Evolutionary conservation across 23 red algal genomes (phyloP).

Genomic region (Gracilariopsis chorda): DNA sequence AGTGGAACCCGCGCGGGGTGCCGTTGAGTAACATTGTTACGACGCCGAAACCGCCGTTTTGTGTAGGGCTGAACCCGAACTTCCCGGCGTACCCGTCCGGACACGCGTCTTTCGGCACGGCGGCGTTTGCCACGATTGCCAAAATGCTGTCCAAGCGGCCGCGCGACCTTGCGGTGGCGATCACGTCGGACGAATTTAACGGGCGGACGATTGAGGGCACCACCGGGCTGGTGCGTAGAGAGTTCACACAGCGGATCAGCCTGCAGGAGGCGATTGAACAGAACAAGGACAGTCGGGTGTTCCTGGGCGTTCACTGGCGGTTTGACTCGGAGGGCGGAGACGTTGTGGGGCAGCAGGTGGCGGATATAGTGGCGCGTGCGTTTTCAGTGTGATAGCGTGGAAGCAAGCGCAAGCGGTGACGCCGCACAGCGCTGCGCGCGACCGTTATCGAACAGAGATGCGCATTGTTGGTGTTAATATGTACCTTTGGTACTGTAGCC

Average conservation of each 20-base stretch:
- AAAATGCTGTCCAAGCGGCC: neutral
- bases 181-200: conserved; percentile 30
- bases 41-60: neutral
- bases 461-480: too few relatives aligned
- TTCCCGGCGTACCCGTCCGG: conserved; percentile 31
- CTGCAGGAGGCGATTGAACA: conserved; percentile 1
- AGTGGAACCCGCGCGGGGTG: neutral
- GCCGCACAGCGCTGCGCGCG: too few relatives aligned
- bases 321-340: conserved; percentile 23
- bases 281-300: conserved; percentile 15
- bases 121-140: neutral
- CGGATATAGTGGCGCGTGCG: neutral
- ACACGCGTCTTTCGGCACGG: neutral
- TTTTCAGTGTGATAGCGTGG: neutral
- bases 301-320: conserved; percentile 17
- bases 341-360: conserved; percentile 4
- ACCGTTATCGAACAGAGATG: too few relatives aligned
- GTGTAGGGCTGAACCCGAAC: neutral
- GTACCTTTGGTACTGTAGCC: too few relatives aligned
- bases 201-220: neutral
- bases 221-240: neutral
- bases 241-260: neutral
- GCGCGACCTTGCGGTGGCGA: neutral
- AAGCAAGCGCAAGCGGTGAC: too few relatives aligned
- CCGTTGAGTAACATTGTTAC: conserved; percentile 4